Evolutionary conservation across 768 basidiomycete species (phyloP).

Genomic region (Rhodocollybia butyracea): DNA sequence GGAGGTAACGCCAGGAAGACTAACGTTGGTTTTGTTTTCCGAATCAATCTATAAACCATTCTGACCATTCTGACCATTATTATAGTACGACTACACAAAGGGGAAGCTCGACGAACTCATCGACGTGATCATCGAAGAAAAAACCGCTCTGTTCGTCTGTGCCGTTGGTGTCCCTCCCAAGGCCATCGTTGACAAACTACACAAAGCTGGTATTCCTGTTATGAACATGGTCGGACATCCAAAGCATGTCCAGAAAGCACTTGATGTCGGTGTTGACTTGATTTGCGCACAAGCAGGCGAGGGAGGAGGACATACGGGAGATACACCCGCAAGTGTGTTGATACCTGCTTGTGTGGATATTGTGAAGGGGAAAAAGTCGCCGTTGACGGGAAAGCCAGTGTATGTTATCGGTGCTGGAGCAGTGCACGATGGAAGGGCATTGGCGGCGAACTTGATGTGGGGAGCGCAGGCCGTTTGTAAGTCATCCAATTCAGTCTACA

Average conservation of each 20-base stretch:
- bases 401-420: conserved; percentile 92
- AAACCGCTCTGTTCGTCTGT: conserved; percentile 84
- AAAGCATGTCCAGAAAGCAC: conserved; percentile 79
- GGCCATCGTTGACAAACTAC: conserved; percentile 75
- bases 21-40: conserved; percentile 48
- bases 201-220: conserved; percentile 79
- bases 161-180: conserved; percentile 87
- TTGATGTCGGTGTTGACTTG: conserved; percentile 83
- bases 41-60: neutral
- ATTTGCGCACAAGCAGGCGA: conserved; percentile 95
- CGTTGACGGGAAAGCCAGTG: conserved; percentile 78
- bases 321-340: conserved; percentile 61
- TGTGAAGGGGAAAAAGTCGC: conserved; percentile 71
- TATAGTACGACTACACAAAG: conserved; percentile 83
- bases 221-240: conserved; percentile 99
- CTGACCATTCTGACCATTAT: neutral
- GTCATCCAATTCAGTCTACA: conserved; percentile 29
- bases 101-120: conserved; percentile 82
- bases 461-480: conserved; percentile 86
- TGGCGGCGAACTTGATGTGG: conserved; percentile 86
- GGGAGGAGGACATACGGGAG: conserved; percentile 80
- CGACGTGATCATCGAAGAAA: conserved; percentile 91
- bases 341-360: conserved; percentile 90
- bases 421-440: conserved; percentile 82
- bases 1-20: conserved; percentile 89